Evolutionary conservation across 257 asterid species (phyloP).

Genomic region (Ajuga chamaepitys): DNA sequence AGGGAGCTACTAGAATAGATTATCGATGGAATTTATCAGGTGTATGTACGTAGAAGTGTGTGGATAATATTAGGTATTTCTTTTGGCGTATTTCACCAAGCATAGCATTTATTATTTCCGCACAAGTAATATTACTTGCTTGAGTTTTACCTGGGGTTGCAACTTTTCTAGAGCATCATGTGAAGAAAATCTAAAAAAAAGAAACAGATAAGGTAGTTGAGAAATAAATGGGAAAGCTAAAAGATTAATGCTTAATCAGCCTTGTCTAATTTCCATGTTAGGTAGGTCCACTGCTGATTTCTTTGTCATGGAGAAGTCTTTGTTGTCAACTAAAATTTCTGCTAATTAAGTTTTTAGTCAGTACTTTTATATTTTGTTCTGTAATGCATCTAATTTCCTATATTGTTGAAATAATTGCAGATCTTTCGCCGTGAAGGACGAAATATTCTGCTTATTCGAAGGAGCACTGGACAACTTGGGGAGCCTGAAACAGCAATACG

Average conservation of each 20-base stretch:
- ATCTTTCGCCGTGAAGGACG: conserved; percentile 91
- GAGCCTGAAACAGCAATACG: conserved; percentile 85
- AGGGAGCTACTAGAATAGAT: no score
- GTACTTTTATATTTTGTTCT: background rate
- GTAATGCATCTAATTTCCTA: background rate
- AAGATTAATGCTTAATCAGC: background rate
- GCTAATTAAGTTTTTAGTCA: background rate
- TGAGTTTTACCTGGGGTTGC: background rate
- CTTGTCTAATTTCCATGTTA: conserved; percentile 1
- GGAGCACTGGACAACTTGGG: conserved; percentile 92
- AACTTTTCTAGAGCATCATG: background rate
- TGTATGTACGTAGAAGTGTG: no score
- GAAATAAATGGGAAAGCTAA: conserved; percentile 10
- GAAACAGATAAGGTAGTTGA: conserved; percentile 25
- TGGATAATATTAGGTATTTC: no score
- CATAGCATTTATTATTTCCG: background rate
- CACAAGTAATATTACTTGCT: background rate
- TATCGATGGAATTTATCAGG: no score
- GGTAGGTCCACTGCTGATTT: conserved; percentile 20
- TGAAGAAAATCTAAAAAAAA: background rate
- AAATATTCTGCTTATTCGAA: conserved; percentile 90
- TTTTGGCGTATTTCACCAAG: background rate
- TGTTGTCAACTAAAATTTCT: background rate
- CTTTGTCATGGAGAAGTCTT: background rate
- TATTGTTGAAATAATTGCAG: conserved; percentile 32